Evolutionary conservation across 768 basidiomycete species (phyloP).

Genomic region (Vararia minispora): DNA sequence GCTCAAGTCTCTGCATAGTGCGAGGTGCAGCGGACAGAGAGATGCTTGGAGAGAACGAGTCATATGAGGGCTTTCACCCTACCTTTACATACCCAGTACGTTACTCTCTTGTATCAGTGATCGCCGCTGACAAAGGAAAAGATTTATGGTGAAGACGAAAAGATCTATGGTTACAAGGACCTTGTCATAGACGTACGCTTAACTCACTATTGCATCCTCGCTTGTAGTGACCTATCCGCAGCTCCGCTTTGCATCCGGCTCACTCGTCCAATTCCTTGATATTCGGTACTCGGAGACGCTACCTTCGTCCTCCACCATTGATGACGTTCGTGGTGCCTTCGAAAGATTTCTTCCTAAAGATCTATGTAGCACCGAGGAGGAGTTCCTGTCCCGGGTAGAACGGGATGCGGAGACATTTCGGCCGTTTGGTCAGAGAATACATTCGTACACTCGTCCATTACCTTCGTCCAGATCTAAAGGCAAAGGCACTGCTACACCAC

Average conservation of each 20-base stretch:
- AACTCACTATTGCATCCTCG: background rate
- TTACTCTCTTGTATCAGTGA: background rate
- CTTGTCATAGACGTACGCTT: conserved; percentile 68
- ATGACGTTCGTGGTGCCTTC: conserved; percentile 77
- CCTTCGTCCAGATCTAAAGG: conserved; percentile 37
- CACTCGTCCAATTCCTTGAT: conserved; percentile 63
- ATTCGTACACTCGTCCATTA: conserved; percentile 60
- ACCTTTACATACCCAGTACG: conserved; percentile 89
- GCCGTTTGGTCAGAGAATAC: conserved; percentile 66
- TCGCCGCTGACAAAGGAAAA: conserved; percentile 18
- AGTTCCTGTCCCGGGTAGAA: conserved; percentile 63
- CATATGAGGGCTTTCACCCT: conserved; percentile 66
- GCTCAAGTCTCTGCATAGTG: conserved; percentile 30
- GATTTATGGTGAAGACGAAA: conserved; percentile 96
- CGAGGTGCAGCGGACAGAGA: conserved; percentile 59
- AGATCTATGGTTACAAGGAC: conserved; percentile 87
- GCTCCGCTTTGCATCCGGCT: conserved; percentile 84
- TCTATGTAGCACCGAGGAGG: conserved; percentile 54
- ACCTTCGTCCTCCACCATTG: conserved; percentile 54
- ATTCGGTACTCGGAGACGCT: conserved; percentile 62
- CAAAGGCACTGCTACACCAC: conserved; percentile 34
- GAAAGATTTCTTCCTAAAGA: conserved; percentile 73
- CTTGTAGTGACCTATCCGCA: conserved; percentile 20
- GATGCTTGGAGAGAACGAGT: conserved; percentile 41
- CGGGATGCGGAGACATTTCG: conserved; percentile 67